Evolutionary conservation across 129 eudicot genomes (phyloP).

Genomic region (Logfia minima): DNA sequence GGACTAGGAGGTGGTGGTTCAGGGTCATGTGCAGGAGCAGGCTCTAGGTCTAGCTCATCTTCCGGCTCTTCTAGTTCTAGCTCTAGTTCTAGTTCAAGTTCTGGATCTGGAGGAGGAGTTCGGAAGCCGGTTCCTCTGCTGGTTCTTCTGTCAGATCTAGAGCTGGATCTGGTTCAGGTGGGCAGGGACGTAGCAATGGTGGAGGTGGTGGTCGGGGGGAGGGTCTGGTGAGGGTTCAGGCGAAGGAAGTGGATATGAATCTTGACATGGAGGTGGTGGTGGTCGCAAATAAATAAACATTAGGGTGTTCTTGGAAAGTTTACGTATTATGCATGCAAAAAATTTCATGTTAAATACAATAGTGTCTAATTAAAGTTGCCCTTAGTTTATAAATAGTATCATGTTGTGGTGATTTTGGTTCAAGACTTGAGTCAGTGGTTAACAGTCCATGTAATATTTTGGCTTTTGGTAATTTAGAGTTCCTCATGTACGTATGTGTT

Average conservation of each 20-base stretch:
- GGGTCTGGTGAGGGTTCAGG: background rate
- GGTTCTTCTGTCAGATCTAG: constrained; percentile 35
- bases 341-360: background rate
- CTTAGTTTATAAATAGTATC: no score
- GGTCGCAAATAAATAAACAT: background rate
- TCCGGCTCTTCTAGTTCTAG: constrained; percentile 20
- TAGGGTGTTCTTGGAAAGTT: background rate
- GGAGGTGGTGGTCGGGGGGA: constrained; percentile 45
- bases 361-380: background rate
- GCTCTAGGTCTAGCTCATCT: constrained; percentile 11
- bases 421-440: no score
- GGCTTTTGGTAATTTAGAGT: no score
- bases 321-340: background rate
- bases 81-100: constrained; percentile 6
- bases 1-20: constrained; percentile 61
- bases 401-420: no score
- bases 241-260: background rate
- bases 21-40: constrained; percentile 38
- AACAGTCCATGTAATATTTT: no score
- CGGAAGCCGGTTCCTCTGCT: constrained; percentile 33
- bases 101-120: constrained; percentile 41
- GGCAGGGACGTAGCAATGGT: constrained; percentile 41
- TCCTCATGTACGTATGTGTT: no score
- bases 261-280: background rate
- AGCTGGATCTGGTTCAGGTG: constrained; percentile 46